Percentiles rank a stretch among this genome's conserved stretches.
phyloP scores from a whole-genome alignment of 1,284 basidiomycete species.

The Afroboletus lepidellus region DNA sequence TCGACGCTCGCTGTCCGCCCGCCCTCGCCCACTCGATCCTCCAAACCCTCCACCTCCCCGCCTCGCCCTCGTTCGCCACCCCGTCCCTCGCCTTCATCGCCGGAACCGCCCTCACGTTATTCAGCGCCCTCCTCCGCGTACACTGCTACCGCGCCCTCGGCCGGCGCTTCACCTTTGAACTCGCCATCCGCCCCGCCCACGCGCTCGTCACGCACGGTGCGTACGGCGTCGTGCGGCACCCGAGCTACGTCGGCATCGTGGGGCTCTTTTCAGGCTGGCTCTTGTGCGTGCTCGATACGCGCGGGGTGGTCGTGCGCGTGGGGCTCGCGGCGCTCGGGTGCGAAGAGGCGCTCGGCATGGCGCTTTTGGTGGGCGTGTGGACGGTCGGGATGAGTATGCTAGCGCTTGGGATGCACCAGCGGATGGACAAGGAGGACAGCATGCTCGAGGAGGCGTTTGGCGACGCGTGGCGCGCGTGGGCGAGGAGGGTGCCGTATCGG shows the following conservation, averaged over 20 bases:
- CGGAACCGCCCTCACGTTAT: conserved; percentile 10
- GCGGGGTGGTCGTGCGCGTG: not conserved
- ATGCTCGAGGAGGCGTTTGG: conserved; percentile 40
- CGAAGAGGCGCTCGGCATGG: not conserved
- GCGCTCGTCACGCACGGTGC: conserved; percentile 27
- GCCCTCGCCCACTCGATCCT: not conserved
- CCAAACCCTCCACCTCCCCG: not conserved
- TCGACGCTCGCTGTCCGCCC: conserved; percentile 9
- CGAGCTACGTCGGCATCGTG: conserved; percentile 21
- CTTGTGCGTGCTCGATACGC: conserved; percentile 12
- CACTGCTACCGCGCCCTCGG: conserved; percentile 25
- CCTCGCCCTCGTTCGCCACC: not conserved
- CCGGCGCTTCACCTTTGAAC: conserved; percentile 28
- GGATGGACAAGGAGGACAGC: conserved; percentile 38
- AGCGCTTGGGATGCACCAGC: not conserved
- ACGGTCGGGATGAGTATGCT: not conserved
- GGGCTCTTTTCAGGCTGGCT: not conserved
- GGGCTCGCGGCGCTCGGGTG: too few species aligned
- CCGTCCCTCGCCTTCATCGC: conserved; percentile 11
- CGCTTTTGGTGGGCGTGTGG: conserved; percentile 1
- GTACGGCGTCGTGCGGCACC: conserved; percentile 33
- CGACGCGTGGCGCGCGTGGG: conserved; percentile 42
- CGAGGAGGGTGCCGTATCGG: conserved; percentile 36
- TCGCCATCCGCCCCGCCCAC: conserved; percentile 27
- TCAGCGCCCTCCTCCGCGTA: conserved; percentile 18